Base-by-base conservation (phyloP, 2,329 filamentous ascomycete genomes). In the Colletotrichum paranaense region DNA sequence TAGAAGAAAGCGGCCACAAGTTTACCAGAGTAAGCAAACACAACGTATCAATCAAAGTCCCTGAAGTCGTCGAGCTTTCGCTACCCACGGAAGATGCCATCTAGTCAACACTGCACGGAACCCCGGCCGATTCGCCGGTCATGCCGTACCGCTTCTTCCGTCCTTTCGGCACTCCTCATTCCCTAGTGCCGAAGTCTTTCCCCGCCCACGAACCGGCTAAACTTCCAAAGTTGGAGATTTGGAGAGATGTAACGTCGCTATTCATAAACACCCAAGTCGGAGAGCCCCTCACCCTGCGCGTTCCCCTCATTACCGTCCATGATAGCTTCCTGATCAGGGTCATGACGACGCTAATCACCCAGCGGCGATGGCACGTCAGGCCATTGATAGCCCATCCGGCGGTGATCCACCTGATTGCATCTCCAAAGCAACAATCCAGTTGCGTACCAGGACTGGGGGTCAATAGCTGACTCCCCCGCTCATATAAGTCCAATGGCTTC, bases 221-320 rank as follows among this genome's bases (percentile, higher is more conserved):
- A 24, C 4, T 52, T 30, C 26, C 19, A 5, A 24, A 14, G 12
- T 55, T 64, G 46, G 28, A 26, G 62, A 55, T 55, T 64, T 26
- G 49, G 30, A 64, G n/a, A 69, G 52, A 73, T 74, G 60, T 73
- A 70, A 73, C 70, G 70, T 73, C 66, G 55, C 70, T 52, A 28
- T 60, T 64, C 24, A 55, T n/a, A 60, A 22, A 46, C 7, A 8
- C 42, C 42, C 42, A 26, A 9, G 24, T 35, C 28, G 14, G 24
- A 55, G 26, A 7, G 16, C 38, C 66, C 66, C 70, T 62, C 67
- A 24, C 49, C 28, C 5, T 19, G 19, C n/a, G 24, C n/a, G 16
- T 62, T 53, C 46, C 28, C 65, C 22, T 58, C 66, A 70, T 49
- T 53, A 9, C 46, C 46, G 42, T 49, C 4, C 5, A 42, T 16